Base-by-base conservation (phyloP, 1,284 basidiomycete genomes). In the Fomes fomentarius region DNA sequence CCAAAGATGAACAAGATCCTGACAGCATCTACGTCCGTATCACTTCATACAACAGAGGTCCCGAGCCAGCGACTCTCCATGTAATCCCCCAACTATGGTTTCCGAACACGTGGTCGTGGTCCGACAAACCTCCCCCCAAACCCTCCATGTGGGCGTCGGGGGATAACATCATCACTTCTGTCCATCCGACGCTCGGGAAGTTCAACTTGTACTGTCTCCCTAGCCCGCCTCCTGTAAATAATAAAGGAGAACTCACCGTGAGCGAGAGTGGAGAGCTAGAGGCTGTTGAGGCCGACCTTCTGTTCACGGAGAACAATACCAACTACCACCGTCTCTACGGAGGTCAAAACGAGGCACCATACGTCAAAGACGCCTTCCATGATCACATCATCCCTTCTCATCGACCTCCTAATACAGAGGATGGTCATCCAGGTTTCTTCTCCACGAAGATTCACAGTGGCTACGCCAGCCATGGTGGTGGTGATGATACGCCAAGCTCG, bases 61-160 rank as follows among this genome's bases (percentile, higher is more conserved):
- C 96, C 7, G 96, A 98, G 59, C 82, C 93, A 2, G 95, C 96
- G n/a, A 95, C 91, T 42, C 78, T 99, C 51, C 96, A 98, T 72
- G 83, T 99, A 64, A 80, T 99, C 44, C 96, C 96, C 21, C 96
- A 98, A 66, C 76, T 98, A 48, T 97, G 93, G 88, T 99, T 98
- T 79, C 87, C 93, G 28, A 99, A 99, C 74, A 95, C 91, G 30
- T 99, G 96, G 96, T 97, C 94, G 4, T 99, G 96, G 96, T 81
- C 86, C 22, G 76, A 85, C 56, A 87, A 93, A 56, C 85, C 88
- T 59, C 93, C 94, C 6, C 78, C 84, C 5, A 91, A 88, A 76
- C 94, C 95, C 15, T 74, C 73, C 15, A 74, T 97, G 66, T 69
- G 79, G 69, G 82, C 83, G 11, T 78, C 85, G 14, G 75, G 76